Conservation (phyloP, 495 filamentous ascomycete genomes). For the Durotheca rogersii region DNA sequence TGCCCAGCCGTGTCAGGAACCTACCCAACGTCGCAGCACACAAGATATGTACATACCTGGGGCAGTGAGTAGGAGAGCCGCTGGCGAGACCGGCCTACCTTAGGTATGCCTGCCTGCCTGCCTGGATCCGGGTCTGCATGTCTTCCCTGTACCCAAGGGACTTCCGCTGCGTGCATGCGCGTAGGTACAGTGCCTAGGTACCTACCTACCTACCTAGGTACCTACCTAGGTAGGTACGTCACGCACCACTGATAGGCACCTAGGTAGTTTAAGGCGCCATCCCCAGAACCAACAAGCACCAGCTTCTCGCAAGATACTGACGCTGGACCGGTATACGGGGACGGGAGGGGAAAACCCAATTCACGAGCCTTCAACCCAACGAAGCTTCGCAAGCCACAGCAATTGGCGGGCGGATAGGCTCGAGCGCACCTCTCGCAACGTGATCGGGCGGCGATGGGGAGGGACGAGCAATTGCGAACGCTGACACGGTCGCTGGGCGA, state of each 20-base stretch:
- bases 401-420: slow-evolving; percentile 15
- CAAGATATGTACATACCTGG: too few relatives aligned
- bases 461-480: slow-evolving; percentile 7
- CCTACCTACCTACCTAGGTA: neutral
- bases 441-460: slow-evolving; percentile 34
- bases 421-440: slow-evolving; percentile 26
- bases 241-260: too few relatives aligned
- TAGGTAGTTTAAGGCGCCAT: too few relatives aligned
- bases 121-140: neutral
- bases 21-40: too few relatives aligned
- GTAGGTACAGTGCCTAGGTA: neutral
- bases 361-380: slow-evolving; percentile 25
- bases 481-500: slow-evolving; percentile 12
- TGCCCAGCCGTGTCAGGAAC: too few relatives aligned
- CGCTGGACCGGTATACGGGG: neutral
- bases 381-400: slow-evolving; percentile 19
- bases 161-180: too few relatives aligned
- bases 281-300: too few relatives aligned
- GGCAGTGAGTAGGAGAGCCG: too few relatives aligned
- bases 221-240: slow-evolving; percentile 3
- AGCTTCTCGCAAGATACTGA: too few relatives aligned
- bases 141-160: too few relatives aligned
- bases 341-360: slow-evolving; percentile 11
- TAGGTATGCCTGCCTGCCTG: too few relatives aligned
- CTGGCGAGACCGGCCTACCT: too few relatives aligned